Conservation (phyloP, 495 filamentous ascomycete species). For the Penicillium psychrofluorescens region DNA sequence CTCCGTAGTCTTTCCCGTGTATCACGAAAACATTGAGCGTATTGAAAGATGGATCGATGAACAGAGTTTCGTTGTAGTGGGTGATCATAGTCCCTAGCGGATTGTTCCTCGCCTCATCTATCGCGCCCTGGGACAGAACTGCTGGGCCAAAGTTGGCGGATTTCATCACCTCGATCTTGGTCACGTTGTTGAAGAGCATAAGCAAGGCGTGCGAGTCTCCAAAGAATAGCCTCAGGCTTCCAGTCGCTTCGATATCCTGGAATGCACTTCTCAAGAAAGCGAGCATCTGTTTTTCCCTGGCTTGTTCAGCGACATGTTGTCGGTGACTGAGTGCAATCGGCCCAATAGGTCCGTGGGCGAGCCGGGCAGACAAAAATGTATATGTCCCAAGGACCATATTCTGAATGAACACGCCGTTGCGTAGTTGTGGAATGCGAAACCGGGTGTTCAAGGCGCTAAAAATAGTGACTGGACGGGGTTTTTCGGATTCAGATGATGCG, state of each 20-base stretch:
- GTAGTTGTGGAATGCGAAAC: neutral
- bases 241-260: slow-evolving; percentile 3
- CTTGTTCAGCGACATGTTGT: slow-evolving; percentile 5
- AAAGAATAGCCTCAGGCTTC: slow-evolving; percentile 5
- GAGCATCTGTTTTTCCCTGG: slow-evolving; percentile 4
- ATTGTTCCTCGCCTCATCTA: slow-evolving; percentile 5
- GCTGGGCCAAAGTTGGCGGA: slow-evolving; percentile 5
- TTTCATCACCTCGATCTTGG: slow-evolving; percentile 9
- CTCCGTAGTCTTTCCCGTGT: slow-evolving; percentile 8
- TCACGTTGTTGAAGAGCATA: slow-evolving; percentile 11
- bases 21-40: slow-evolving; percentile 9
- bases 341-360: slow-evolving; percentile 1
- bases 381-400: slow-evolving; percentile 14
- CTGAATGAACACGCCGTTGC: slow-evolving; percentile 7
- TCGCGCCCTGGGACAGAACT: slow-evolving; percentile 5
- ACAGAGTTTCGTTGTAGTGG: slow-evolving; percentile 8
- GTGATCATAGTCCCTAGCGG: slow-evolving; percentile 9
- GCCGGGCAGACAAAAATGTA: slow-evolving; percentile 6
- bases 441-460: slow-evolving; percentile 6
- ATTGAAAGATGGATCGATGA: slow-evolving; percentile 1
- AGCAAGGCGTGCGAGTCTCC: slow-evolving; percentile 3
- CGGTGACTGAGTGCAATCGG: slow-evolving; percentile 11
- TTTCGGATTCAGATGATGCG: slow-evolving; percentile 1
- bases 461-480: slow-evolving; percentile 5
- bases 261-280: slow-evolving; percentile 3